These are phyloP conservation scores for Cyclocybe aegerita DNA, from an alignment of 768 basidiomycete genomes.

Conservation along the genomic window DNA sequence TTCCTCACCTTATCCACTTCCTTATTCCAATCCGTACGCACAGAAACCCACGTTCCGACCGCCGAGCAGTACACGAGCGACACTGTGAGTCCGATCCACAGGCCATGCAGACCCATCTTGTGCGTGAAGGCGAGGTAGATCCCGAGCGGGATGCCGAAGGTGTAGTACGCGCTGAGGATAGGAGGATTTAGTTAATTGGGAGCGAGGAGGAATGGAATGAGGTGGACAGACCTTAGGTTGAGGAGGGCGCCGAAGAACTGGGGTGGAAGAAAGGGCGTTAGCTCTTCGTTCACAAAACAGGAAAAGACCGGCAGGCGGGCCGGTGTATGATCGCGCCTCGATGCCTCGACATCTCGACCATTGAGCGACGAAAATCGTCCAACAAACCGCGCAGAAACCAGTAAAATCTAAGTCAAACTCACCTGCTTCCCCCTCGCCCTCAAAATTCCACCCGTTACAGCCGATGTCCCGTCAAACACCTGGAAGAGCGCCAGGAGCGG, in stretches of 20 bases:
- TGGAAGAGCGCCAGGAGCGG: slow-evolving; percentile 81
- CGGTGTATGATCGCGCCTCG: too few species aligned
- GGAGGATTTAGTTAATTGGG: neutral
- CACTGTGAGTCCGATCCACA: slow-evolving; percentile 83
- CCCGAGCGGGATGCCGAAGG: slow-evolving; percentile 82
- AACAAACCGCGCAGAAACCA: too few species aligned
- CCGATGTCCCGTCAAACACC: slow-evolving; percentile 77
- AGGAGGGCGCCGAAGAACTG: slow-evolving; percentile 74
- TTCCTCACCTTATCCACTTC: slow-evolving; percentile 64
- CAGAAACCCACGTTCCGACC: slow-evolving; percentile 50
- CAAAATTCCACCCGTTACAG: slow-evolving; percentile 74
- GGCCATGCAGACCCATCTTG: slow-evolving; percentile 59
- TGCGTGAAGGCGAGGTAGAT: slow-evolving; percentile 72
- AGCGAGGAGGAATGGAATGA: neutral
- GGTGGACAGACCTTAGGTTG: slow-evolving; percentile 59
- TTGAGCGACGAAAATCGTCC: too few species aligned
- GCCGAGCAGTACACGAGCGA: slow-evolving; percentile 60
- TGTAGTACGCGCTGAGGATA: slow-evolving; percentile 66
- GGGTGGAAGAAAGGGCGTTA: neutral
- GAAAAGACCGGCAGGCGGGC: neutral
- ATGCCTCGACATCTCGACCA: too few species aligned
- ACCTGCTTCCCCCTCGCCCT: slow-evolving; percentile 78
- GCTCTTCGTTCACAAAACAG: neutral
- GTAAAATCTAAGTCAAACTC: slow-evolving; percentile 20
- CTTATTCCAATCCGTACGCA: slow-evolving; percentile 65